These are phyloP conservation scores for Cerrena zonata DNA, from an alignment of 1,284 basidiomycete species.

Conservation along the genomic window DNA sequence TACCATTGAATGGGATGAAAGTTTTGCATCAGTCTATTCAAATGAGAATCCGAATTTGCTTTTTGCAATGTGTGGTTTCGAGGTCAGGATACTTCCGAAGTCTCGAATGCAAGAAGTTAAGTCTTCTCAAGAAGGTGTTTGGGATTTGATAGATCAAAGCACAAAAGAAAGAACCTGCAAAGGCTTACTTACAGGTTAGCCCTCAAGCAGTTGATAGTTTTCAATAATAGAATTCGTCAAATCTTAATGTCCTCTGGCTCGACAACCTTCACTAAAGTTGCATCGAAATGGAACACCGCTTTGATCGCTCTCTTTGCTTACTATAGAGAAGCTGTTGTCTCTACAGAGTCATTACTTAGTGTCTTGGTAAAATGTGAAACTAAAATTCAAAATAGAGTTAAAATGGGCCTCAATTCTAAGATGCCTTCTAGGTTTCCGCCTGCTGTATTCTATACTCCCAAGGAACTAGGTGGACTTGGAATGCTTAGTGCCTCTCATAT, in stretches of 20 bases:
- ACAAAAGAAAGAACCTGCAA: slow-evolving; percentile 97
- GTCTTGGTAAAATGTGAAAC: slow-evolving; percentile 94
- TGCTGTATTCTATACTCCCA: slow-evolving; percentile 90
- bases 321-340: slow-evolving; percentile 97
- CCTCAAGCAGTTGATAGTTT: slow-evolving; percentile 91
- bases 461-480: slow-evolving; percentile 94
- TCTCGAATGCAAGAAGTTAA: slow-evolving; percentile 91
- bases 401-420: slow-evolving; percentile 97
- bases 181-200: slow-evolving; percentile 94
- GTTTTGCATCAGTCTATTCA: slow-evolving; percentile 93
- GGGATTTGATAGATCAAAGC: slow-evolving; percentile 94
- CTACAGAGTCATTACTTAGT: slow-evolving; percentile 93
- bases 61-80: slow-evolving; percentile 98
- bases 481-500: slow-evolving; percentile 99
- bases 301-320: slow-evolving; percentile 95
- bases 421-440: slow-evolving; percentile 99
- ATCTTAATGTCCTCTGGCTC: slow-evolving; percentile 98
- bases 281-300: slow-evolving; percentile 99
- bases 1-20: slow-evolving; percentile 98
- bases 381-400: slow-evolving; percentile 98
- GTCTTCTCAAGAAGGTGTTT: slow-evolving; percentile 92
- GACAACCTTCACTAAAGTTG: slow-evolving; percentile 98
- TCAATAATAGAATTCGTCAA: slow-evolving; percentile 94
- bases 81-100: slow-evolving; percentile 94
- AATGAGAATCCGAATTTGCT: slow-evolving; percentile 96